These are phyloP conservation scores for Kluyveromyces wickerhamii DNA, from an alignment of 805 yeast species.

Conservation along the genomic window DNA sequence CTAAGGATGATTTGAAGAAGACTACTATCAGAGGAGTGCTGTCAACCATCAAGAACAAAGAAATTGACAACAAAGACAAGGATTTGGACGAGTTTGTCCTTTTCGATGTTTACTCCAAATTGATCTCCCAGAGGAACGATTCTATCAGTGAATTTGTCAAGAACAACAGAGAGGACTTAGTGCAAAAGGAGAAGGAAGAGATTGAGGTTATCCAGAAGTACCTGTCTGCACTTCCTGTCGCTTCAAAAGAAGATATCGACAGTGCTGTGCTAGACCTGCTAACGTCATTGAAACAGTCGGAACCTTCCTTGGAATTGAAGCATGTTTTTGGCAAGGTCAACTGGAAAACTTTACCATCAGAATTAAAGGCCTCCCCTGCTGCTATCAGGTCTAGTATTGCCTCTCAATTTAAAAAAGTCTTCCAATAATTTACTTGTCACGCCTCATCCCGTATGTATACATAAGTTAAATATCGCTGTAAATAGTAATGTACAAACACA, in stretches of 20 bases:
- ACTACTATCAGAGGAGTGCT: slow-evolving; percentile 39
- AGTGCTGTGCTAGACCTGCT: slow-evolving; percentile 25
- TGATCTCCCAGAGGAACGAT: slow-evolving; percentile 42
- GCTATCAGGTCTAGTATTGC: slow-evolving; percentile 28
- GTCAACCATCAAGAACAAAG: slow-evolving; percentile 38
- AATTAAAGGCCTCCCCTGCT: slow-evolving; percentile 33
- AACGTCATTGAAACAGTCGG: slow-evolving; percentile 14
- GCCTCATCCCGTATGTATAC: not conserved
- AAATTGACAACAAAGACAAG: slow-evolving; percentile 31
- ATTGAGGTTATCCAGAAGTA: slow-evolving; percentile 35
- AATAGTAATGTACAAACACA: not conserved
- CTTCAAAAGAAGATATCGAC: slow-evolving; percentile 39
- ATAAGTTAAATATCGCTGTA: not conserved
- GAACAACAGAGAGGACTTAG: slow-evolving; percentile 45
- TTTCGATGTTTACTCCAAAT: slow-evolving; percentile 33
- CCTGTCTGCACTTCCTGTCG: slow-evolving; percentile 37
- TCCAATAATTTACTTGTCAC: slow-evolving; percentile 3
- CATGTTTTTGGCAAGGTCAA: slow-evolving; percentile 28
- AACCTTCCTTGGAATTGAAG: slow-evolving; percentile 23
- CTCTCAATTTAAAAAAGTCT: slow-evolving; percentile 16
- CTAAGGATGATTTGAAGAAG: slow-evolving; percentile 35
- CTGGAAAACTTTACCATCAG: slow-evolving; percentile 28
- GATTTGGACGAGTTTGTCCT: slow-evolving; percentile 32
- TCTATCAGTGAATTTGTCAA: slow-evolving; percentile 40
- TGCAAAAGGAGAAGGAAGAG: slow-evolving; percentile 44